Conservation (phyloP, 2,329 filamentous ascomycete species). For the Neonectria coccinea region DNA sequence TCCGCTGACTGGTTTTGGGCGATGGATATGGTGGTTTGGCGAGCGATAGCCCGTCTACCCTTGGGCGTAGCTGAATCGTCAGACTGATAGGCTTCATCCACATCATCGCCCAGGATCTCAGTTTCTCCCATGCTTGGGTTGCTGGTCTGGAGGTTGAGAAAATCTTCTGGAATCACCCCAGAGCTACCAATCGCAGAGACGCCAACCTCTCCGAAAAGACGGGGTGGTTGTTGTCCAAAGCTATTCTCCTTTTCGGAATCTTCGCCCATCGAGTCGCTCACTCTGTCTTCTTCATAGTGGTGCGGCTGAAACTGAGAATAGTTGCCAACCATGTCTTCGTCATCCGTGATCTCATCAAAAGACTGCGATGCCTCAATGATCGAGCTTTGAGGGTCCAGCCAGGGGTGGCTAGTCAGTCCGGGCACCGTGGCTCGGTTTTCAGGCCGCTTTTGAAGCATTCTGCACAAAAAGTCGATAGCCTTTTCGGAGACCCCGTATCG, state of each 20-base stretch:
- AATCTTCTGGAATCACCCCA: constrained; percentile 61
- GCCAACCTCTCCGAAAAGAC: constrained; percentile 68
- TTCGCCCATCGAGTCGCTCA: constrained; percentile 64
- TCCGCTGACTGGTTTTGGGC: constrained; percentile 60
- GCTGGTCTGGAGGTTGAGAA: constrained; percentile 61
- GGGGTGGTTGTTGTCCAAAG: constrained; percentile 69
- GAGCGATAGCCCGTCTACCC: constrained; percentile 38
- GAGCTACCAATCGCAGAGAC: constrained; percentile 66
- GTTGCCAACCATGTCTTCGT: constrained; percentile 66
- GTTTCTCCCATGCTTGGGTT: constrained; percentile 54
- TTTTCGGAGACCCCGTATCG: constrained; percentile 68
- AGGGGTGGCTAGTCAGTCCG: constrained; percentile 77
- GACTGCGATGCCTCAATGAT: constrained; percentile 57
- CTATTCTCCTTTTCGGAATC: constrained; percentile 86
- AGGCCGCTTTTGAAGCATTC: constrained; percentile 87
- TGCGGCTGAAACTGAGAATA: constrained; percentile 67
- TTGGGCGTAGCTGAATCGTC: constrained; percentile 51
- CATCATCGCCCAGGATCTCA: constrained; percentile 59
- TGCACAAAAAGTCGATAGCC: constrained; percentile 78
- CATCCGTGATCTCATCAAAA: constrained; percentile 72
- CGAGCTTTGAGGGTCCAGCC: constrained; percentile 66
- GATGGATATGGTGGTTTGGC: constrained; percentile 51
- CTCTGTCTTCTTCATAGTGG: constrained; percentile 52
- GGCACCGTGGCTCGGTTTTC: constrained; percentile 78
- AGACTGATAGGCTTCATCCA: constrained; percentile 58